These are phyloP conservation scores for Leccinum sublutescens DNA, from an alignment of 768 basidiomycete species.

Conservation along the genomic window DNA sequence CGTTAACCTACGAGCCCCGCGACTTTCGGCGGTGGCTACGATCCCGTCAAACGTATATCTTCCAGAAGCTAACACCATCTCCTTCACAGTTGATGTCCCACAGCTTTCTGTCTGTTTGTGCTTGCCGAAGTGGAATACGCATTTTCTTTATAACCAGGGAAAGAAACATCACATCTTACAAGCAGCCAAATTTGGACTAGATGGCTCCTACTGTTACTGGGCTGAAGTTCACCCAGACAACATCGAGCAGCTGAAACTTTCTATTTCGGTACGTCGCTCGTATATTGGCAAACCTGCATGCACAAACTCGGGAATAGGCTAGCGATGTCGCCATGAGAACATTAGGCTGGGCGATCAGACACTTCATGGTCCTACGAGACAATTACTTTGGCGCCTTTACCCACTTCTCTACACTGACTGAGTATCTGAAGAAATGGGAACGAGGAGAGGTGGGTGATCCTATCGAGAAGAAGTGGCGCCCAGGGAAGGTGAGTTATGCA, in stretches of 20 bases:
- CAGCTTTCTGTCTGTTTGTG: slow-evolving; percentile 58
- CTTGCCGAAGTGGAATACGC: slow-evolving; percentile 89
- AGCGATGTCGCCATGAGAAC: slow-evolving; percentile 59
- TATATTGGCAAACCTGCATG: neutral
- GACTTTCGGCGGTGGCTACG: slow-evolving; percentile 46
- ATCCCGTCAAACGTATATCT: slow-evolving; percentile 74
- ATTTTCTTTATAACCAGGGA: slow-evolving; percentile 62
- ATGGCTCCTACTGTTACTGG: slow-evolving; percentile 75
- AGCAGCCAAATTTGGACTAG: slow-evolving; percentile 51
- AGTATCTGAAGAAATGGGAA: slow-evolving; percentile 73
- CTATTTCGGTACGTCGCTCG: slow-evolving; percentile 48
- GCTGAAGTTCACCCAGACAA: slow-evolving; percentile 63
- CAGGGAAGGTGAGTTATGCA: slow-evolving; percentile 57
- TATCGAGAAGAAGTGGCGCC: slow-evolving; percentile 73
- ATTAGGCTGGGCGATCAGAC: slow-evolving; percentile 86
- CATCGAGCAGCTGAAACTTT: slow-evolving; percentile 74
- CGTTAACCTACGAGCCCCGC: slow-evolving; percentile 60
- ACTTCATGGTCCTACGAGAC: slow-evolving; percentile 84
- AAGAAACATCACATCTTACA: slow-evolving; percentile 63
- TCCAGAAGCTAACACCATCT: slow-evolving; percentile 63
- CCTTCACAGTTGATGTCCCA: slow-evolving; percentile 62
- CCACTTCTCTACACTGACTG: slow-evolving; percentile 83
- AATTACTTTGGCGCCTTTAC: slow-evolving; percentile 96
- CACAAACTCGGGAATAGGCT: slow-evolving; percentile 36
- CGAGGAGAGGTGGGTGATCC: slow-evolving; percentile 75